Conservation (phyloP, 345 rosid genomes). For the Eucalyptus regnans region DNA sequence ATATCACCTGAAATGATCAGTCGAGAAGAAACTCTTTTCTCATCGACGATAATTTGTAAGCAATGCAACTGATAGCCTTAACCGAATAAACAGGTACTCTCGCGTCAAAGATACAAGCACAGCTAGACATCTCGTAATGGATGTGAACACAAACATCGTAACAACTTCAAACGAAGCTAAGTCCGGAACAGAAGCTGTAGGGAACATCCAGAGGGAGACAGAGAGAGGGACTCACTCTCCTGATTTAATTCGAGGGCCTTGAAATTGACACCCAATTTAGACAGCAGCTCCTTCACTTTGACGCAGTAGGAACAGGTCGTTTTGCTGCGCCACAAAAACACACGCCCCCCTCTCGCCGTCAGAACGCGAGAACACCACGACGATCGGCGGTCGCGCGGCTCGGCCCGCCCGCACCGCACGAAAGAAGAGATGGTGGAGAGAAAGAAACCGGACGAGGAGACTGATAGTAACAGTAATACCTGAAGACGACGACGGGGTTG, state of each 20-base stretch:
- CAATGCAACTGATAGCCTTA: not conserved
- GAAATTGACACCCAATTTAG: constrained; percentile 35
- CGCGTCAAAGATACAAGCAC: not conserved
- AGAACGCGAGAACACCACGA: not conserved
- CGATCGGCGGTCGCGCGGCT: not conserved
- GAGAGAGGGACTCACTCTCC: constrained; percentile 26
- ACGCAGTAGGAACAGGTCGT: constrained; percentile 54
- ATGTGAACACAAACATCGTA: not conserved
- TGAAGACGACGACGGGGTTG: constrained; percentile 68
- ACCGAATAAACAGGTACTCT: not conserved
- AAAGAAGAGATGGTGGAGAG: not conserved
- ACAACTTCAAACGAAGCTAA: not conserved
- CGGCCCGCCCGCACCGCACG: no score
- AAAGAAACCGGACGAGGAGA: not conserved
- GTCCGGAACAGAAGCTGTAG: not conserved
- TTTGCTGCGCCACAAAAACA: constrained; percentile 33
- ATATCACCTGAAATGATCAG: not conserved
- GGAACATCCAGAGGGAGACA: not conserved
- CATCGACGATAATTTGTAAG: no score
- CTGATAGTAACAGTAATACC: not conserved
- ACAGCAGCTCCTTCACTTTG: constrained; percentile 50
- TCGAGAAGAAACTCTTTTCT: not conserved
- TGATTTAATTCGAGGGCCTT: constrained; percentile 40
- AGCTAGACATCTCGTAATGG: not conserved
- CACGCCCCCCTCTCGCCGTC: not conserved